Percentiles rank a stretch among this genome's conserved stretches.
Evolutionary conservation across 352 stramenopile species (phyloP).

Genomic region (Globisporangium barbulae): DNA sequence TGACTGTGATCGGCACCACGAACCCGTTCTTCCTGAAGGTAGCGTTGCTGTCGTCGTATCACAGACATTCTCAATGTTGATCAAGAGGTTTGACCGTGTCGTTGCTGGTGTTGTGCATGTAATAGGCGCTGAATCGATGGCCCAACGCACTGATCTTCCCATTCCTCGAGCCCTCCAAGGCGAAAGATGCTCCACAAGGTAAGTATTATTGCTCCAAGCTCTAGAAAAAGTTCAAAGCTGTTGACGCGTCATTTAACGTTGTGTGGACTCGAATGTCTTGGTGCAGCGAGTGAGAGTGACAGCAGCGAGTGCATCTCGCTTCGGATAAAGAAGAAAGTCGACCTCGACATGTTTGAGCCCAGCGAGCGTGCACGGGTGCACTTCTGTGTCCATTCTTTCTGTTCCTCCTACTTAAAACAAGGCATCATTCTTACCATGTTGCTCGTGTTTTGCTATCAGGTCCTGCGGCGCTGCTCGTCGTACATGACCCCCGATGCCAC

Average conservation of each 20-base stretch:
- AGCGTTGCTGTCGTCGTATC: background rate
- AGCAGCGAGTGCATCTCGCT: slow-evolving; percentile 37
- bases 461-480: slow-evolving; percentile 57
- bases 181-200: slow-evolving; percentile 20
- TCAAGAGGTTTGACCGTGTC: too few species aligned
- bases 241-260: background rate
- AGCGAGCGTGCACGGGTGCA: slow-evolving; percentile 18
- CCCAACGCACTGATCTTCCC: slow-evolving; percentile 79
- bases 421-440: background rate
- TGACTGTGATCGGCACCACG: slow-evolving; percentile 76
- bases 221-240: too few species aligned
- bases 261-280: background rate
- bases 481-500: slow-evolving; percentile 55
- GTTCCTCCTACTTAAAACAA: background rate
- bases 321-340: slow-evolving; percentile 55
- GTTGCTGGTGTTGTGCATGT: background rate
- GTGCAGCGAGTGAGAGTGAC: slow-evolving; percentile 17
- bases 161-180: slow-evolving; percentile 44
- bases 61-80: too few species aligned
- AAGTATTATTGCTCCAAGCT: background rate
- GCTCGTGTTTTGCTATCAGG: slow-evolving; percentile 17
- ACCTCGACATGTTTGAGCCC: slow-evolving; percentile 36
- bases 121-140: slow-evolving; percentile 66
- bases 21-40: slow-evolving; percentile 90
- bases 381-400: background rate